Evolutionary conservation across 2,329 filamentous ascomycete genomes (phyloP), one percentile per base, ranked within the genome.

Genomic region (Herpomyces periplanetae): DNA sequence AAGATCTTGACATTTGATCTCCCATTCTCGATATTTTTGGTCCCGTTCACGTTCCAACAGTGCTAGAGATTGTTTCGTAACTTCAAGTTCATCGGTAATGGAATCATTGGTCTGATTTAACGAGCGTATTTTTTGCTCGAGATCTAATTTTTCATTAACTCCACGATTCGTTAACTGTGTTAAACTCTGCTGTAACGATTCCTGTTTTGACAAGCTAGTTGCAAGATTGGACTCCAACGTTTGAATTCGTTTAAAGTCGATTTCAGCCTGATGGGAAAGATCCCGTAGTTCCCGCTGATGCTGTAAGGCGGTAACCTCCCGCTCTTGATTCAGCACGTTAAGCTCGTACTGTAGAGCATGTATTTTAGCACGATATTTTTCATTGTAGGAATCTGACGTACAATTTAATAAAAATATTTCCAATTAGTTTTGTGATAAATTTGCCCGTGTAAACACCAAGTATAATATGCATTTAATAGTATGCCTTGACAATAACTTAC

Each of bases 341-440:
- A 87, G 49, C 23, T 75, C 68, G 40, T 88, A 96, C 25, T 60
- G 61, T 19, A 88, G 44, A 0, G 69, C 66, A 25, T 73, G 80
- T 16, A 91, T 46, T 37, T 88, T 69, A 2, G 75, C 68, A 32
- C 75, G 73, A 11, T 91, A 47, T 26, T 73, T 62, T 31, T 91
- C 73, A 23, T 53, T 60, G 28, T n/a, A 15, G 7, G 14, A n/a
- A n/a, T n/a, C n/a, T n/a, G n/a, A n/a, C n/a, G n/a, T n/a, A n/a
- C n/a, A n/a, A n/a, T n/a, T n/a, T n/a, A n/a, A n/a, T n/a, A n/a
- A n/a, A n/a, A n/a, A n/a, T n/a, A n/a, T n/a, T n/a, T n/a, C n/a
- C n/a, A n/a, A n/a, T n/a, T n/a, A n/a, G n/a, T n/a, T n/a, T n/a
- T n/a, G n/a, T n/a, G n/a, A n/a, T n/a, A n/a, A n/a, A n/a, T n/a